Base-by-base conservation (phyloP, 331 rosid genomes). In the Cydonia oblonga region DNA sequence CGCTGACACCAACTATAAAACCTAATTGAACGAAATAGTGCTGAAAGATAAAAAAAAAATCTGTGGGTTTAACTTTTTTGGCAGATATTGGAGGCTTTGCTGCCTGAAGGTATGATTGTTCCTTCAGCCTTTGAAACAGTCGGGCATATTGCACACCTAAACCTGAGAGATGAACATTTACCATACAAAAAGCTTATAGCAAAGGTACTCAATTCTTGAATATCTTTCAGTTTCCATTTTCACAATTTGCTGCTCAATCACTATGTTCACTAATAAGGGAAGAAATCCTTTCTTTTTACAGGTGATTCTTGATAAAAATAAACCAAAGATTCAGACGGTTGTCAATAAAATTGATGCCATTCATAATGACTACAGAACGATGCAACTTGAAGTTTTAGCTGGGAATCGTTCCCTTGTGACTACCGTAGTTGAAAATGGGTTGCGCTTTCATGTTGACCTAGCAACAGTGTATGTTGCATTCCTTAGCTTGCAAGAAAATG, bases 391-490 rank as follows among this genome's bases (percentile, higher is more conserved):
- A 77, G 96, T 93, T 83, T 86, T 93, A 66, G 95, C 96, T 51
- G 98, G 98, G 81, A 93, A 89, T 75, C 96, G 79, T 71, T 93
- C 98, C 65, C 97, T 93, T 35, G 95, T 89, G 81, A 91, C 98
- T 38, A 91, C 86, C 28, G 85, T 91, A 35, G 88, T 81, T 77
- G 98, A 93, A 81, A 93, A 87, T 60, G 98, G 97, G 35, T 63
- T 93, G 75, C 88, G 88, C 74, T 93, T 93, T 84, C 91, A 91
- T 66, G 88, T 91, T 86, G 96, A 93, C 85, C 84, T 93, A 71
- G 90, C 96, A 84, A 75, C 92, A 75, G 98, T 93, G 98, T 93
- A 88, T 75, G 88, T 78, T 82, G 54, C 80, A 87, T 78, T 82
- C 64, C 80, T 76, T 76, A 65, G 71, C 71, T 76, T 76, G 66